Conservation (phyloP, 2,329 filamentous ascomycete genomes). For the Exophiala xenobiotica region DNA sequence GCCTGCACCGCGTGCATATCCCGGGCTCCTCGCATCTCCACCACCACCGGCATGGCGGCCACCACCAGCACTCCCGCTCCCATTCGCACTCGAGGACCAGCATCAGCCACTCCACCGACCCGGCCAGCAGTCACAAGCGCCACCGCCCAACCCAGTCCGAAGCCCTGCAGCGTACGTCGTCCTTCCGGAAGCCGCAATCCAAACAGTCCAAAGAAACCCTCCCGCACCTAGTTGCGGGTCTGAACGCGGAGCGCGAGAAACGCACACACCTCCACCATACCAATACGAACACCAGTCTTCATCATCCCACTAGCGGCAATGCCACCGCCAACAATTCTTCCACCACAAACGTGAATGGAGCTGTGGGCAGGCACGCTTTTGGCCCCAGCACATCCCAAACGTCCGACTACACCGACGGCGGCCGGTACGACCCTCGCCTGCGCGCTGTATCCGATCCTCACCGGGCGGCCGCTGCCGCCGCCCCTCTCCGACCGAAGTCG, state of each 20-base stretch:
- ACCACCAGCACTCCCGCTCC: constrained; percentile 14
- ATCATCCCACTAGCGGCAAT: not conserved
- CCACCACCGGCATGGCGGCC: constrained; percentile 10
- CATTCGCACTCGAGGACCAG: constrained; percentile 10
- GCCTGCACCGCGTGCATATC: constrained; percentile 19
- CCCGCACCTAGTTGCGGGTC: constrained; percentile 22
- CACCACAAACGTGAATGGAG: no score
- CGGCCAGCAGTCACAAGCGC: constrained; percentile 5
- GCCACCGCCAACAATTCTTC: not conserved
- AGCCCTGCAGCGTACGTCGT: constrained; percentile 5
- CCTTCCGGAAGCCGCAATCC: constrained; percentile 6
- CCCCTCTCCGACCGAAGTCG: constrained; percentile 15
- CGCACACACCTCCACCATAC: constrained; percentile 4
- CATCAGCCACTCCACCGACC: constrained; percentile 5
- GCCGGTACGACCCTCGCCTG: constrained; percentile 17
- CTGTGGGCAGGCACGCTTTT: no score
- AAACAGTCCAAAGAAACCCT: constrained; percentile 15
- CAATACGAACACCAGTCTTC: not conserved
- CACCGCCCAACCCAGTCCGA: constrained; percentile 23
- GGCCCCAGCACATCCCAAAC: constrained; percentile 10
- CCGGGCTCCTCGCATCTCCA: constrained; percentile 22
- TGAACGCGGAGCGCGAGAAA: constrained; percentile 23
- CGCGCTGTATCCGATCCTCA: constrained; percentile 15
- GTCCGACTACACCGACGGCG: constrained; percentile 15
- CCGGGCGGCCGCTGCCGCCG: constrained; percentile 5